Evolutionary conservation across 1,139 yeast genomes (phyloP).

Genomic region (Blastobotrys persicus): DNA sequence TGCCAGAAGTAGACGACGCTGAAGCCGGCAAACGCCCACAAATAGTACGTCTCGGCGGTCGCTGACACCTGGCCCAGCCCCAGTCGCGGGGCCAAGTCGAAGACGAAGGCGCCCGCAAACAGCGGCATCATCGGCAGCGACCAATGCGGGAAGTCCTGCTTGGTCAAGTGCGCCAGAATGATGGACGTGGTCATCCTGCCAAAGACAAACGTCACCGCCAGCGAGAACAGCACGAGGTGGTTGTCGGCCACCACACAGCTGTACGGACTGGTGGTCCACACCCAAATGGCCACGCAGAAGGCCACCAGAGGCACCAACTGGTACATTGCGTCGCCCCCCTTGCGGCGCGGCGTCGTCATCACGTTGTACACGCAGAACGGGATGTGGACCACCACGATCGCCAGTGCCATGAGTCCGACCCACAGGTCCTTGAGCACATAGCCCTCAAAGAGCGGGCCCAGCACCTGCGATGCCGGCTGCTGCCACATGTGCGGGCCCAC

Average conservation of each 20-base stretch:
- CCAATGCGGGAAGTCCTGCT: constrained; percentile 59
- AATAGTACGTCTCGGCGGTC: constrained; percentile 34
- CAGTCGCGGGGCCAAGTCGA: constrained; percentile 34
- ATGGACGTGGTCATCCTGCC: constrained; percentile 57
- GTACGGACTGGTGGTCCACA: constrained; percentile 40
- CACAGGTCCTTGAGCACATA: constrained; percentile 37
- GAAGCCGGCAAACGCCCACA: constrained; percentile 35
- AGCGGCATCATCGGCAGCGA: constrained; percentile 39
- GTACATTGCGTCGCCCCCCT: constrained; percentile 46
- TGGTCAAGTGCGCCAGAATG: constrained; percentile 69
- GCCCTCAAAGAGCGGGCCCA: constrained; percentile 28
- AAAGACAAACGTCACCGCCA: constrained; percentile 65
- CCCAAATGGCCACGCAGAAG: constrained; percentile 30
- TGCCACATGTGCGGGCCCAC: constrained; percentile 64
- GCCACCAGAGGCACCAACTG: constrained; percentile 37
- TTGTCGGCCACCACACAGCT: constrained; percentile 37
- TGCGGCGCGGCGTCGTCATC: constrained; percentile 51
- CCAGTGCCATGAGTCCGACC: constrained; percentile 44
- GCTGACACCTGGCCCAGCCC: constrained; percentile 26
- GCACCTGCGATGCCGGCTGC: constrained; percentile 26
- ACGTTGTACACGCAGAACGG: constrained; percentile 56
- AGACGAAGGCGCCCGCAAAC: constrained; percentile 37
- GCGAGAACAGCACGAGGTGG: constrained; percentile 57
- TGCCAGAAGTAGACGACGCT: constrained; percentile 35
- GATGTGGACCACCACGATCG: constrained; percentile 50